These are phyloP conservation scores for Hamamelis virginiana DNA, from an alignment of 164 flowering plant species.

Conservation along the genomic window DNA sequence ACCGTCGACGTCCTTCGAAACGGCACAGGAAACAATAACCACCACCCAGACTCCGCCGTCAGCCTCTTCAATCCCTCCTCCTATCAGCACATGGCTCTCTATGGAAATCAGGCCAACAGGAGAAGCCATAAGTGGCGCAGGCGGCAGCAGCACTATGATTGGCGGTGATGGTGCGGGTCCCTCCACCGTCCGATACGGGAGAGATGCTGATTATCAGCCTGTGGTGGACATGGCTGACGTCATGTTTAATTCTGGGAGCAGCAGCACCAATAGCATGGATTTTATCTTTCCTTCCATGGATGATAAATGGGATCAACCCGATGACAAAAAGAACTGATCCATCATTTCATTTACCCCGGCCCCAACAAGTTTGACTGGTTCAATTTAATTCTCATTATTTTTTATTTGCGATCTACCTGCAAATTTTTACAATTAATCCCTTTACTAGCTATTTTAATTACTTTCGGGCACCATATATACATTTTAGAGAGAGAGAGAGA, in stretches of 20 bases:
- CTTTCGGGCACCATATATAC: too few species aligned
- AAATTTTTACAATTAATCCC: too few species aligned
- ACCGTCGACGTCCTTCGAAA: constrained; percentile 8
- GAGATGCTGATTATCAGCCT: constrained; percentile 22
- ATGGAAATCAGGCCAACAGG: constrained; percentile 13
- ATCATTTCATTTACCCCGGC: too few species aligned
- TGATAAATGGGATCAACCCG: constrained; percentile 26
- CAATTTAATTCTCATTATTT: background rate
- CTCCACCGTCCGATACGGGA: constrained; percentile 12
- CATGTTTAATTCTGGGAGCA: constrained; percentile 70
- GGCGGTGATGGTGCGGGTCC: constrained; percentile 18
- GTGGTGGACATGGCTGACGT: constrained; percentile 59
- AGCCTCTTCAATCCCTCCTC: background rate
- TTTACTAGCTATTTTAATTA: too few species aligned
- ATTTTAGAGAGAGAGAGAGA: too few species aligned
- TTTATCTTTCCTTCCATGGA: constrained; percentile 48
- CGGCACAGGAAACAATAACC: background rate
- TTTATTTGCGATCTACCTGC: too few species aligned
- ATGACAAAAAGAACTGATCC: constrained; percentile 2
- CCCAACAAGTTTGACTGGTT: too few species aligned
- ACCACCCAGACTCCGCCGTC: background rate
- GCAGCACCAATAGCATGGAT: constrained; percentile 66
- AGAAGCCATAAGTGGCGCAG: background rate
- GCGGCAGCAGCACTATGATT: background rate
- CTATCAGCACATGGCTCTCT: constrained; percentile 16